These are phyloP conservation scores for Bolboschoenoplectus hybrid DNA, from an alignment of 202 grass and related monocot genomes.

Conservation along the genomic window DNA sequence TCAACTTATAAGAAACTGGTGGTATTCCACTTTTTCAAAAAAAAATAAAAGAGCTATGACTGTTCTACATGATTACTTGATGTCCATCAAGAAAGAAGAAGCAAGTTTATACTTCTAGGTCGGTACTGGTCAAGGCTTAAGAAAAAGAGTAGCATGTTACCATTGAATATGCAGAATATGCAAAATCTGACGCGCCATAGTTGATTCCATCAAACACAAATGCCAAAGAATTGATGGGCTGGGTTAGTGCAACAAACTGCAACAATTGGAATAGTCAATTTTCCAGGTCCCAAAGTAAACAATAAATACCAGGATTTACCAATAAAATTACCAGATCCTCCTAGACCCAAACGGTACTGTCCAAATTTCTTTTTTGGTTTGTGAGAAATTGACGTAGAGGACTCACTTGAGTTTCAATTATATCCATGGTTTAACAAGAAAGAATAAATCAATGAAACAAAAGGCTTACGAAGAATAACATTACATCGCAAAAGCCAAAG, in stretches of 20 bases:
- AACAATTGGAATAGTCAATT: slow-evolving; percentile 20
- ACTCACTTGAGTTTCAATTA: neutral
- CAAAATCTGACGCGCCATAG: slow-evolving; percentile 92
- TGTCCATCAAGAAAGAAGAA: slow-evolving; percentile 20
- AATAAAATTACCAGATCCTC: neutral
- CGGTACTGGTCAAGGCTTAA: neutral
- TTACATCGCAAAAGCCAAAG: neutral
- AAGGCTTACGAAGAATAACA: neutral
- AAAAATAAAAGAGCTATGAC: neutral
- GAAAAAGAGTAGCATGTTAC: slow-evolving; percentile 34
- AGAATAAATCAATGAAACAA: neutral
- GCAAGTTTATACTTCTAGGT: neutral
- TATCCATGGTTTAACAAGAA: neutral
- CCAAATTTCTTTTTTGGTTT: neutral
- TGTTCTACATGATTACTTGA: neutral
- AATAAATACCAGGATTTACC: slow-evolving; percentile 4
- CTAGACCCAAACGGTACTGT: neutral
- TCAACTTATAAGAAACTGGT: neutral
- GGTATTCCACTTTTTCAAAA: too few species aligned
- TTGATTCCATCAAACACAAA: slow-evolving; percentile 96
- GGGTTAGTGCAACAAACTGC: slow-evolving; percentile 83
- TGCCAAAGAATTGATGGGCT: slow-evolving; percentile 82
- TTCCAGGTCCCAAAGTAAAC: neutral
- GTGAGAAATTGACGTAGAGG: slow-evolving; percentile 3
- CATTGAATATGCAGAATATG: slow-evolving; percentile 94